phyloP scores from a whole-genome alignment of 257 asterid genomes.

The Craterostigma plantagineum region DNA sequence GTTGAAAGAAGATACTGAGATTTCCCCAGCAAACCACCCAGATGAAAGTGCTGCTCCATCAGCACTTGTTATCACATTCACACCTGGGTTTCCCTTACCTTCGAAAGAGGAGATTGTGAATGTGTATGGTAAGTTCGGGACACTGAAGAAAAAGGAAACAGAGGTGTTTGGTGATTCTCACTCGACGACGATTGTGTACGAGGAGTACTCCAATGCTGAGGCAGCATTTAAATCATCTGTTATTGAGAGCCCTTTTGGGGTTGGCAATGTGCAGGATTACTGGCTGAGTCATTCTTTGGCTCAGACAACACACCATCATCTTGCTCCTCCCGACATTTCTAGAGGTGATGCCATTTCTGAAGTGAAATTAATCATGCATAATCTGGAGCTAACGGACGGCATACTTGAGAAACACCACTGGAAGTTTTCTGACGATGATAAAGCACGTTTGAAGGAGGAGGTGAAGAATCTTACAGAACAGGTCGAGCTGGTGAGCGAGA shows the following conservation, averaged over 20 bases:
- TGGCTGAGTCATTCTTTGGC: slow-evolving; percentile 17
- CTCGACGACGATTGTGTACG: slow-evolving; percentile 20
- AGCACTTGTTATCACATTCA: slow-evolving; percentile 29
- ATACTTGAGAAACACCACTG: slow-evolving; percentile 5
- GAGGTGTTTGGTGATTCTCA: slow-evolving; percentile 16
- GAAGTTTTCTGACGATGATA: slow-evolving; percentile 14
- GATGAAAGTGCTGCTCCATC: slow-evolving; percentile 8
- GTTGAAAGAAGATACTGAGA: slow-evolving; percentile 18
- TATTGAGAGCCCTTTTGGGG: slow-evolving; percentile 26
- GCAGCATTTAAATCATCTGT: slow-evolving; percentile 31
- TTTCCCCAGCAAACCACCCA: too few species aligned
- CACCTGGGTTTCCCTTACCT: slow-evolving; percentile 33
- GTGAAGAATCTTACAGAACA: slow-evolving; percentile 11
- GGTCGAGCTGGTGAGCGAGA: slow-evolving; percentile 11
- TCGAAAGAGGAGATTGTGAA: slow-evolving; percentile 30
- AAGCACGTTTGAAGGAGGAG: slow-evolving; percentile 14
- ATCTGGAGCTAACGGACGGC: slow-evolving; percentile 8
- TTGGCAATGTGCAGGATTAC: slow-evolving; percentile 15
- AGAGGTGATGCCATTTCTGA: slow-evolving; percentile 14
- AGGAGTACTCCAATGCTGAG: slow-evolving; percentile 26
- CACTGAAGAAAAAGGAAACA: slow-evolving; percentile 18
- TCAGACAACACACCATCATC: too few species aligned
- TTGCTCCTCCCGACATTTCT: too few species aligned
- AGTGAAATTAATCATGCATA: slow-evolving; percentile 4
- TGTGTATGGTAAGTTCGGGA: slow-evolving; percentile 32